These are phyloP conservation scores for Sphagnurus paluster DNA, from an alignment of 1,284 basidiomycete species.

Conservation along the genomic window DNA sequence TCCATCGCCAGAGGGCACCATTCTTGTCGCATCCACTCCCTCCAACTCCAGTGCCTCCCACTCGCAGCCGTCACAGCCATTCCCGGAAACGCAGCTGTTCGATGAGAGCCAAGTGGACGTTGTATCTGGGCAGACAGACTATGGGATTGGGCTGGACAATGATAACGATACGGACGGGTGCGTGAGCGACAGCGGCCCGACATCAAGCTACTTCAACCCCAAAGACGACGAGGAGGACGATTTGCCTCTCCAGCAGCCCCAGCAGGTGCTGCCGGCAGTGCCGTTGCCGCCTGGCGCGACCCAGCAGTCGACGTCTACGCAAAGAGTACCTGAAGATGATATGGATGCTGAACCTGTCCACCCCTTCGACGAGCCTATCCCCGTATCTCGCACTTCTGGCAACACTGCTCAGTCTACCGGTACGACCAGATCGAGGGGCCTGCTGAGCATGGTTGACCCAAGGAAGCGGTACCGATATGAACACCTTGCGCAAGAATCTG, in stretches of 20 bases:
- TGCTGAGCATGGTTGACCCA: slow-evolving; percentile 29
- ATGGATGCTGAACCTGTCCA: slow-evolving; percentile 7
- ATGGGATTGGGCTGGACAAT: background rate
- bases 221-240: slow-evolving; percentile 23
- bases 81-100: slow-evolving; percentile 9
- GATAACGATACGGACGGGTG: slow-evolving; percentile 20
- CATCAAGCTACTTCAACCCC: slow-evolving; percentile 28
- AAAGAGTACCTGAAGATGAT: slow-evolving; percentile 21
- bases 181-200: slow-evolving; percentile 26
- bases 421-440: slow-evolving; percentile 22
- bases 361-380: slow-evolving; percentile 9
- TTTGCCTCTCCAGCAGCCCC: too few relatives aligned
- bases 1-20: slow-evolving; percentile 23
- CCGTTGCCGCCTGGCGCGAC: slow-evolving; percentile 24
- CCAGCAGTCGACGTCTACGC: slow-evolving; percentile 34
- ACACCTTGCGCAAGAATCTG: slow-evolving; percentile 13
- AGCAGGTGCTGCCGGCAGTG: too few relatives aligned
- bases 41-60: slow-evolving; percentile 38
- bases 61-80: slow-evolving; percentile 23
- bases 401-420: slow-evolving; percentile 11
- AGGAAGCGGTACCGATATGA: slow-evolving; percentile 30
- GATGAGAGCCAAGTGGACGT: slow-evolving; percentile 1
- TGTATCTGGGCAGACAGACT: slow-evolving; percentile 4
- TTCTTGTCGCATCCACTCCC: slow-evolving; percentile 50
- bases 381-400: slow-evolving; percentile 2